Percentiles rank a stretch among this genome's conserved stretches.
Evolutionary conservation across 1,284 basidiomycete genomes (phyloP).

Genomic region (Ceratobasidium sp.): DNA sequence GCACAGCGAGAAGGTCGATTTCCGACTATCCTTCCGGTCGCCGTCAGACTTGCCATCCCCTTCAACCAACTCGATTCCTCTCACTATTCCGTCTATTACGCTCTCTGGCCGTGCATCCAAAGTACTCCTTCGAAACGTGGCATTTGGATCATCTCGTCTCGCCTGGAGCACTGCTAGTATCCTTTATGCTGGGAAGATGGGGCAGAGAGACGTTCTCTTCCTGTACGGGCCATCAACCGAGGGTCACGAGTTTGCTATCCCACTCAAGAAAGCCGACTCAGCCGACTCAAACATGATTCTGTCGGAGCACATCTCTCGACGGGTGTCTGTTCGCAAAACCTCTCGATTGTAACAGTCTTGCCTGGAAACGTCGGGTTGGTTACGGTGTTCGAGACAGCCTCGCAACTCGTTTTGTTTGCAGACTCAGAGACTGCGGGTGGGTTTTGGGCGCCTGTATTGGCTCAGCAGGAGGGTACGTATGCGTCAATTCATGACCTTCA

Average conservation of each 20-base stretch:
- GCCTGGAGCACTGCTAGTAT: conserved; percentile 59
- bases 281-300: neutral
- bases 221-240: conserved; percentile 66
- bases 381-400: conserved; percentile 67
- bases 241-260: conserved; percentile 64
- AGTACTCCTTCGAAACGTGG: conserved; percentile 43
- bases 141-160: conserved; percentile 40
- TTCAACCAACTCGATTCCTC: conserved; percentile 52
- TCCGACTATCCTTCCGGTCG: conserved; percentile 34
- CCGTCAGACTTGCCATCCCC: conserved; percentile 53
- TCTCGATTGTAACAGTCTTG: conserved; percentile 57
- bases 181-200: conserved; percentile 70
- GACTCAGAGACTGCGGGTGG: conserved; percentile 67
- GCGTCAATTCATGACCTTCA: conserved; percentile 16
- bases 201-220: conserved; percentile 69
- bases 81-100: conserved; percentile 38
- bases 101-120: conserved; percentile 43
- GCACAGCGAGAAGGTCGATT: conserved; percentile 38
- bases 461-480: conserved; percentile 40
- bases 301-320: conserved; percentile 6
- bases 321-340: conserved; percentile 11
- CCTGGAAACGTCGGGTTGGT: conserved; percentile 64
- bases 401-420: conserved; percentile 68
- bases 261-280: conserved; percentile 43
- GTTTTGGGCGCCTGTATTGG: conserved; percentile 60